Base-by-base conservation (phyloP, 139 green algal genomes). In the Asterochloris sp. region DNA sequence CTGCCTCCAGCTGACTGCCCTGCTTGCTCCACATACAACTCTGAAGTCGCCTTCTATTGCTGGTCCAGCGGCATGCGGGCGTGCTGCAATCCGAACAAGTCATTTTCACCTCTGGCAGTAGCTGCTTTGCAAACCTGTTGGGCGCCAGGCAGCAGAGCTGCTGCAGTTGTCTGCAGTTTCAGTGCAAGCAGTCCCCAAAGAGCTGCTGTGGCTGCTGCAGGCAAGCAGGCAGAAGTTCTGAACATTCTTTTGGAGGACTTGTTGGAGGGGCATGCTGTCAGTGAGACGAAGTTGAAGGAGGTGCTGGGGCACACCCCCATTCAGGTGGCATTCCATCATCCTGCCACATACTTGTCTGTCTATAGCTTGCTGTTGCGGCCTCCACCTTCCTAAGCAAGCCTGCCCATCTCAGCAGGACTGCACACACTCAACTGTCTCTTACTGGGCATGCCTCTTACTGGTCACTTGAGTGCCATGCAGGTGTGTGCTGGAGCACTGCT, bases 241-340 rank as follows among this genome's bases (percentile, higher is more conserved):
- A 99, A 99, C 86, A 90, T 93, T 76, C 89, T 98, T 38, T 83
- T 98, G 17, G 85, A 87, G 62, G 86, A 97, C 78, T 83, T 98
- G 79, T 88, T 96, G 78, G 85, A 96, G 74, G 89, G 90, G 11
- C 89, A 96, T 83, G 86, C 90, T 16, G 84, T 95, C 24, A 93
- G 89, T 24, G 89, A 92, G 19, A 85, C 87, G 17, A 94, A 97
- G 87, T 89, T 99, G n/a, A 98, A 98, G 82, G 96, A 99, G 89
- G 94, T 98, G 82, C 89, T 99, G 38, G 96, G 96, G 0, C 96
- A 99, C 90, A 98, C 96, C 28, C 94, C 94, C 15, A 83, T 94
- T 6, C 96, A 99, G 91, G 96, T 60, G 1, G 78, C 64, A 69
- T 16, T 16, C 24, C 63, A 16, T 0, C 15, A 26, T 21, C 13